Percentiles rank a stretch among this genome's conserved stretches.
These are phyloP conservation scores for Macadamia tetraphylla DNA, from an alignment of 164 flowering plant species.

Conservation along the genomic window DNA sequence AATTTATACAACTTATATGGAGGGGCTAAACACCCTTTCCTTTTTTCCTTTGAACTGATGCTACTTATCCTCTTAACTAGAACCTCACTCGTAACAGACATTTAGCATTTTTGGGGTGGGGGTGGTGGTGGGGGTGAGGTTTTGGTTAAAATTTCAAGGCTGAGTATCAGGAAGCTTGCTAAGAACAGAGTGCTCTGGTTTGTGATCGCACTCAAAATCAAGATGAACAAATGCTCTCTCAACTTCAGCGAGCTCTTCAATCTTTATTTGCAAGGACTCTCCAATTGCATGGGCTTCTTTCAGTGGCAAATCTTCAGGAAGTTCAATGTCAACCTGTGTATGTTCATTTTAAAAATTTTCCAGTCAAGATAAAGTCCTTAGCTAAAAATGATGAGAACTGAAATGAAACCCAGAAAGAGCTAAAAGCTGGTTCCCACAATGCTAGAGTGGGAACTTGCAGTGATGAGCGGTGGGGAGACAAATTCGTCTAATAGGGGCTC, in stretches of 20 bases:
- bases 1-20: no score
- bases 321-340: slow-evolving; percentile 85
- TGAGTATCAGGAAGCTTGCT: slow-evolving; percentile 41
- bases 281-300: slow-evolving; percentile 89
- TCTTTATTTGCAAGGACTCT: slow-evolving; percentile 71
- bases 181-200: slow-evolving; percentile 80
- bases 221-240: slow-evolving; percentile 97
- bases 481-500: no score
- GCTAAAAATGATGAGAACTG: not conserved
- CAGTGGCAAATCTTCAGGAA: slow-evolving; percentile 81
- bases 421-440: not conserved
- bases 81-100: no score
- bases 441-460: not conserved
- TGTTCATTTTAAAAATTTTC: not conserved
- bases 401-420: not conserved
- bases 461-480: no score
- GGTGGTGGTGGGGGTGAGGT: not conserved
- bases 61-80: no score
- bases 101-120: not conserved
- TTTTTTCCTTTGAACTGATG: no score
- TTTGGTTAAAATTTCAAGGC: slow-evolving; percentile 24
- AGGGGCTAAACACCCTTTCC: no score
- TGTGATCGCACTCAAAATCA: slow-evolving; percentile 88
- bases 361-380: not conserved
- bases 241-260: slow-evolving; percentile 85